Evolutionary conservation across 2,329 filamentous ascomycete species (phyloP), one percentile per base, ranked within the genome.

Genomic region (Colletotrichum theobromicola): DNA sequence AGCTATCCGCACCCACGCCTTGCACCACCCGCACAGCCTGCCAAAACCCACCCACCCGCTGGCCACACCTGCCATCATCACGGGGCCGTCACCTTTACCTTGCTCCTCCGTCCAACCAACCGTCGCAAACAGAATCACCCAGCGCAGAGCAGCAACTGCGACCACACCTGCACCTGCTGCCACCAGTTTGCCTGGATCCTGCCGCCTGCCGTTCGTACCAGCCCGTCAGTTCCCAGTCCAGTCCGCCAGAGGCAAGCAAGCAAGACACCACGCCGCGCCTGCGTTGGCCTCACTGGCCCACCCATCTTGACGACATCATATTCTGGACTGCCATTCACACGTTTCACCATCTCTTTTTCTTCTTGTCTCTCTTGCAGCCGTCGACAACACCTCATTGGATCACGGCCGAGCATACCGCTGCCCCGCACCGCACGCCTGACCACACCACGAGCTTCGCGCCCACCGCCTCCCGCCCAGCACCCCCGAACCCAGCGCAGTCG

Each of bases 401-500:
- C 21, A 62, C 60, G 57, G 34, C 62, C 55, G 46, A 72, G 28
- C 62, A 57, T 37, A 74, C 68, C 57, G 62, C 68, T 37, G 68
- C 68, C 72, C 72, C 72, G 67, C 67, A 71, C 26, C 37, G 12
- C n/a, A 50, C 42, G 30, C 62, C 68, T 58, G 35, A 71, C 67
- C 18, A 18, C 72, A 53, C 16, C n/a, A 21, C 42, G n/a, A 50
- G n/a, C 67, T 37, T 18, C 24, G 37, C 67, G 42, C 67, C 66
- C 65, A 67, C 69, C 50, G 30, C 21, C 55, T 53, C 32, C 70
- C 16, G 37, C 53, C 32, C 18, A 53, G 57, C 32, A 60, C 50
- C 60, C 35, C 37, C 55, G 24, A 34, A 58, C 37, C 34, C 60
- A 55, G 53, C 21, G 24, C 53, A 21, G 30, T 46, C 30, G 42